A percentile compares a stretch with the other conserved stretches of the same genome.
phyloP scores from a whole-genome alignment of 2,329 filamentous ascomycete species.

The Drechmeria coniospora region DNA sequence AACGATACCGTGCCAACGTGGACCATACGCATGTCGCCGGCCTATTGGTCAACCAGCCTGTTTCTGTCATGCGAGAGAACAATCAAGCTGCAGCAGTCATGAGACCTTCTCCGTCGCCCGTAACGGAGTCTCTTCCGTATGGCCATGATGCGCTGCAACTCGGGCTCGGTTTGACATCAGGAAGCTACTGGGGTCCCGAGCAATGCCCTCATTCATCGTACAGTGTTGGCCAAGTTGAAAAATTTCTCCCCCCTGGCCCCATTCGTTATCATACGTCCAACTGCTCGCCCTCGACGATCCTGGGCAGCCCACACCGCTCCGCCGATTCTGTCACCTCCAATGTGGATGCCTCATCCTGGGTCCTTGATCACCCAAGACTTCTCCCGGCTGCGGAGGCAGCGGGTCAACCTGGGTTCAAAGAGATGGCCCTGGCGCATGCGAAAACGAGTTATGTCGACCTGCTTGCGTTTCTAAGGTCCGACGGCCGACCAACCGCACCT shows the following conservation, averaged over 20 bases:
- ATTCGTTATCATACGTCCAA: neutral
- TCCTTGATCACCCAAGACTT: neutral
- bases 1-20: too few species aligned
- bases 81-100: slow-evolving; percentile 23
- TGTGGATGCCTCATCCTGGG: neutral
- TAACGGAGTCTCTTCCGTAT: slow-evolving; percentile 15
- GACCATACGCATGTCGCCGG: too few species aligned
- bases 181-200: slow-evolving; percentile 3
- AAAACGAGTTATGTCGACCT: slow-evolving; percentile 60
- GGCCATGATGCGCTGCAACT: slow-evolving; percentile 11
- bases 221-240: neutral
- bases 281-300: neutral
- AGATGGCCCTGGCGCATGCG: slow-evolving; percentile 54
- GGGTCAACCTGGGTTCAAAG: slow-evolving; percentile 36
- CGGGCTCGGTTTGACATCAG: slow-evolving; percentile 3
- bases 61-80: slow-evolving; percentile 17
- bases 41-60: slow-evolving; percentile 17
- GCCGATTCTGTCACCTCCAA: neutral
- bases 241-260: neutral
- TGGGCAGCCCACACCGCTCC: neutral
- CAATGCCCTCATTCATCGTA: neutral
- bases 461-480: slow-evolving; percentile 46
- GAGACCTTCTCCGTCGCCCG: slow-evolving; percentile 18
- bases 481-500: slow-evolving; percentile 31
- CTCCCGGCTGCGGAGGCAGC: neutral